phyloP scores from a whole-genome alignment of 768 basidiomycete species.

The Mycena galopus region DNA sequence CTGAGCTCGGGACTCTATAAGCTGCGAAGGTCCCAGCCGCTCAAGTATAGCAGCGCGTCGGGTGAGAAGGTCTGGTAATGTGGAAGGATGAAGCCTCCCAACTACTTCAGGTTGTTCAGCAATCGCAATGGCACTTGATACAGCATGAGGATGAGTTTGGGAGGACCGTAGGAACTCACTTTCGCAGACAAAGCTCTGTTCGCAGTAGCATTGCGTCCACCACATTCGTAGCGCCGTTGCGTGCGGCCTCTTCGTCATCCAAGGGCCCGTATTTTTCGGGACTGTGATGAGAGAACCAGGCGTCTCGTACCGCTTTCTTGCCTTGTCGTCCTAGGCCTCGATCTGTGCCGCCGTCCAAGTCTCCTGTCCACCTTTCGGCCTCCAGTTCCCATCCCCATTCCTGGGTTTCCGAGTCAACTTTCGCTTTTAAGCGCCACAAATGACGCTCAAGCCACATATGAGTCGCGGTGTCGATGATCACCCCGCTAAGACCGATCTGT shows the following conservation, averaged over 20 bases:
- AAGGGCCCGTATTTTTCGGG: constrained; percentile 25
- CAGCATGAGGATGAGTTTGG: neutral
- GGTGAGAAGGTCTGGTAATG: constrained; percentile 66
- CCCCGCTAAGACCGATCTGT: constrained; percentile 7
- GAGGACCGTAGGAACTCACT: neutral
- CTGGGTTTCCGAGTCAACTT: constrained; percentile 61
- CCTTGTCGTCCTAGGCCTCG: constrained; percentile 72
- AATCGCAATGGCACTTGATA: constrained; percentile 55
- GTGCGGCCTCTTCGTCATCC: constrained; percentile 41
- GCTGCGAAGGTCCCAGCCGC: constrained; percentile 65
- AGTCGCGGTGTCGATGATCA: constrained; percentile 13
- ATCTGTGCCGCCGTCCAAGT: constrained; percentile 76
- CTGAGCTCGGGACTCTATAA: constrained; percentile 66
- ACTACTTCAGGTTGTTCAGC: constrained; percentile 56
- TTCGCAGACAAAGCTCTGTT: constrained; percentile 65
- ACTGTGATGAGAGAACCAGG: constrained; percentile 80
- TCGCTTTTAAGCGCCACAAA: constrained; percentile 54
- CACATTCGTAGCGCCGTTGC: constrained; percentile 54
- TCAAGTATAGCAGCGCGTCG: constrained; percentile 72
- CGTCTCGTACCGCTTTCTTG: constrained; percentile 72
- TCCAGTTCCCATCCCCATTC: constrained; percentile 80
- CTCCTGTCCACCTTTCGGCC: constrained; percentile 72
- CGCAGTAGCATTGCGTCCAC: constrained; percentile 68
- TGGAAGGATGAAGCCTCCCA: constrained; percentile 61
- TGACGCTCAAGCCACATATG: constrained; percentile 51